Evolutionary conservation across 306 rosid genomes (phyloP), one percentile per base, ranked within the genome.

Genomic region (Castanea crenata): DNA sequence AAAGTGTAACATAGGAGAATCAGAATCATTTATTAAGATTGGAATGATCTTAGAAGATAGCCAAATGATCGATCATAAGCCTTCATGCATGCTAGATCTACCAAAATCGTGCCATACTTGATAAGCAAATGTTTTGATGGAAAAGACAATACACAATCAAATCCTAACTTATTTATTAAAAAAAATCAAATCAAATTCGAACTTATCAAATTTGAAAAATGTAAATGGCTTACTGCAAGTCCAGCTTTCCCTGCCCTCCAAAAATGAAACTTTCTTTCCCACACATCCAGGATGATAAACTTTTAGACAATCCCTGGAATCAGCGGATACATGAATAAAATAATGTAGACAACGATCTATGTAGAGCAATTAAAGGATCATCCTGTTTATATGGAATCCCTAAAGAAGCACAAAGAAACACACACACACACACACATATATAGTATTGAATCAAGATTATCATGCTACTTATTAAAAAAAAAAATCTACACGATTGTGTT

Each of bases 211-310:
- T 41, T 54, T 7, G 34, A 73, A 13, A 35, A 74, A 77, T 56
- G n/a, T 7, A 77, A 41, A 76, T 3, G 67, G 46, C 88, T 86
- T 86, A 94, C 98, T 81, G 74, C 98, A 92, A 73, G 52, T 23
- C 97, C 91, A 94, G 14, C 34, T 49, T 20, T 82, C 38, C 59
- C 13, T 84, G 3, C 12, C 23, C 3, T 23, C 74, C 11, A 65
- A 44, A 38, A 13, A 71, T 18, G 78, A 74, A 4, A 46, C 81
- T n/a, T 88, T 83, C 77, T 61, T 79, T 4, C 75, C 80, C 19
- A 86, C 79, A 51, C 97, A 94, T 9, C 46, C 35, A 0, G 82
- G 29, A 88, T 92, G 97, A 80, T 91, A 94, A 78, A 86, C 97
- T 77, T 92, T 91, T 6, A 65, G 76, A 80, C 97, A 90, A 8